Evolutionary conservation across 257 asterid species (phyloP), one percentile per base, ranked within the genome.

Genomic region (Vinca minor): DNA sequence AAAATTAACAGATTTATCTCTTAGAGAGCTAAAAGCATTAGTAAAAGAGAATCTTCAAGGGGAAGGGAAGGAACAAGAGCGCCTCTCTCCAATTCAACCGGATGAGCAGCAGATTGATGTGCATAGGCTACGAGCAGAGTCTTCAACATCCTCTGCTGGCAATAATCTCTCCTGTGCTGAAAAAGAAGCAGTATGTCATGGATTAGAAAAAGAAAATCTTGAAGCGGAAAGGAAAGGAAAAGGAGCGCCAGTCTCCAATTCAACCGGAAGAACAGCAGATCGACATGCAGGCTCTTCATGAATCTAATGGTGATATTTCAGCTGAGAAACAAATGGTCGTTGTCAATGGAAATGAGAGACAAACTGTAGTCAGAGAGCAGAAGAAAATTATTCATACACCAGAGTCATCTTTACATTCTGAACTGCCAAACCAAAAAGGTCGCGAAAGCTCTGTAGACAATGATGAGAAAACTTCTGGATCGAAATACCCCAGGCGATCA

Each of bases 381-480:
- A 78, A 67, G 75, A 71, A 70, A 54, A 69, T 53, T 45, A 46
- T 50, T 14, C 64, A 54, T 60, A 67, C 62, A 59, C 50, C 59
- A 55, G 82, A 61, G 61, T 69, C 76, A 26, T 63, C 67, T 66
- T 26, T 70, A 70, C 64, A 71, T 59, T 62, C 41, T 60, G 68
- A 70, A 48, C 36, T 53, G 39, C 49, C 31, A 35, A 17, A 55
- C 67, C 71, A 28, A 65, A 59, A 62, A 70, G 34, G 59, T 74
- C 65, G 61, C 48, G 84, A 71, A 74, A 76, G 69, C 66, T 76
- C 85, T 65, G 91, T 83, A 65, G 82, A 73, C 68, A 79, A 76
- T 25, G 69, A 64, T 70, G 87, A 80, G 32, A 69, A 44, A 70
- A 46, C 76, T 59, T 68, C 62, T 39, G 67, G 76, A 67, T 78